Base-by-base conservation (phyloP, 306 rosid genomes). In the Citrullus colocynthis region DNA sequence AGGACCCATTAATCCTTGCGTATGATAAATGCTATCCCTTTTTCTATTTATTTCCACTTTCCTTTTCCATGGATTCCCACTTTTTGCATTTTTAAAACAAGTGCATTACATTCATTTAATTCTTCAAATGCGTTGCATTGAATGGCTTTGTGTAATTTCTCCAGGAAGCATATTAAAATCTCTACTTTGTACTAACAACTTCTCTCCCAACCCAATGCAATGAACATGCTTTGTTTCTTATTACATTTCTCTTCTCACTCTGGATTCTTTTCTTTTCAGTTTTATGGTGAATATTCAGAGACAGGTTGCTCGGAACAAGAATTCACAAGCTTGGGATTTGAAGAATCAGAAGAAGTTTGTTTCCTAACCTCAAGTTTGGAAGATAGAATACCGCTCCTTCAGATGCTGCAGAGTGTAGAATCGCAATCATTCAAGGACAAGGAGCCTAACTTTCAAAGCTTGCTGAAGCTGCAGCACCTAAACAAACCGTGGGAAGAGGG, bases 1-100 rank as follows among this genome's bases (percentile, higher is more conserved):
- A 90, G 96, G 88, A 91, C 98, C 93, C 87, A 79, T 90, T 74
- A 85, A 88, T 85, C 87, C 96, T 76, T 89, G 83, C 82, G 97
- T 95, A 90, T 89, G 97, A 48, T 58, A 67, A 67, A 67, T 67
- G 74, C 54, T 34, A 80, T 65, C 14, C 49, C 49, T 9, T 18
- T 67, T 67, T 17, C 75, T 12, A 45, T 39, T 75, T 17, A 34
- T 75, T 56, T 57, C 15, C 55, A 67, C 45, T 76, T 66, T 57
- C 44, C 72, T 83, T 79, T 79, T 67, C 51, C 80, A 39, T 51
- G 32, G 48, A 57, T 79, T 48, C 61, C 56, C 81, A 80, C 79
- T 73, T 51, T 73, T 39, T 15, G 13, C 11, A 45, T 14, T 54
- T 54, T 52, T 20, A 52, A 1, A 52, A 13, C 54, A 48, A 0